A percentile compares a stretch with the other conserved stretches of the same genome.
phyloP scores from a whole-genome alignment of 371 early-diverging fungal genomes.

The Batkoa obscura region DNA sequence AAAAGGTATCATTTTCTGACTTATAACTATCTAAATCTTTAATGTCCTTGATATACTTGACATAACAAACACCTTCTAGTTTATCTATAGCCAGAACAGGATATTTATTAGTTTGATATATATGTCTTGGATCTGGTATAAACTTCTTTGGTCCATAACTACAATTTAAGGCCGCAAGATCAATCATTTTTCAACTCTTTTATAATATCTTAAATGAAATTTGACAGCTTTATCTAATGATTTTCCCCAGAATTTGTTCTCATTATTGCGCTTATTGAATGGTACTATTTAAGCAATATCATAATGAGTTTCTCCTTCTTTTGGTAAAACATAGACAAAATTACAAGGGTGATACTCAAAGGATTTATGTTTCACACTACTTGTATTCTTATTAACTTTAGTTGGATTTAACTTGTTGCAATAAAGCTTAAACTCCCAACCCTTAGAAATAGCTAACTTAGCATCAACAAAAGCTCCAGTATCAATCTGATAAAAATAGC shows the following conservation, averaged over 20 bases:
- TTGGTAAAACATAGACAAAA: slow-evolving; percentile 20
- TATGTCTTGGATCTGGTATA: slow-evolving; percentile 15
- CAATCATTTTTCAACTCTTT: slow-evolving; percentile 2
- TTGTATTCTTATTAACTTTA: slow-evolving; percentile 3
- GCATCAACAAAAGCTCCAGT: slow-evolving; percentile 15
- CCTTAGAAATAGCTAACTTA: slow-evolving; percentile 2
- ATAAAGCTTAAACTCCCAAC: slow-evolving; percentile 14
- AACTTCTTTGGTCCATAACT: neutral
- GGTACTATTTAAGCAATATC: slow-evolving; percentile 20
- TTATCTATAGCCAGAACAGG: slow-evolving; percentile 7
- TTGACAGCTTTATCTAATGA: neutral
- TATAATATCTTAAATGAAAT: neutral
- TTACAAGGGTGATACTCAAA: slow-evolving; percentile 21
- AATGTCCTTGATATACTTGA: slow-evolving; percentile 15
- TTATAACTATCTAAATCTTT: slow-evolving; percentile 18
- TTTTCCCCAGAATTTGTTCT: neutral
- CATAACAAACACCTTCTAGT: slow-evolving; percentile 29
- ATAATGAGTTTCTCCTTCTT: slow-evolving; percentile 16
- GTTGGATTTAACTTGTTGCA: slow-evolving; percentile 9
- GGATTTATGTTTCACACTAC: slow-evolving; percentile 11
- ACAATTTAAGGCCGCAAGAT: neutral
- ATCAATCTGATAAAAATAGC: slow-evolving; percentile 8
- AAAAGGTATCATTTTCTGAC: slow-evolving; percentile 20
- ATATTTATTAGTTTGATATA: slow-evolving; percentile 14
- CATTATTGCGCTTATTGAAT: slow-evolving; percentile 4